These are phyloP conservation scores for Cerrena zonata DNA, from an alignment of 1,284 basidiomycete genomes.

Conservation along the genomic window DNA sequence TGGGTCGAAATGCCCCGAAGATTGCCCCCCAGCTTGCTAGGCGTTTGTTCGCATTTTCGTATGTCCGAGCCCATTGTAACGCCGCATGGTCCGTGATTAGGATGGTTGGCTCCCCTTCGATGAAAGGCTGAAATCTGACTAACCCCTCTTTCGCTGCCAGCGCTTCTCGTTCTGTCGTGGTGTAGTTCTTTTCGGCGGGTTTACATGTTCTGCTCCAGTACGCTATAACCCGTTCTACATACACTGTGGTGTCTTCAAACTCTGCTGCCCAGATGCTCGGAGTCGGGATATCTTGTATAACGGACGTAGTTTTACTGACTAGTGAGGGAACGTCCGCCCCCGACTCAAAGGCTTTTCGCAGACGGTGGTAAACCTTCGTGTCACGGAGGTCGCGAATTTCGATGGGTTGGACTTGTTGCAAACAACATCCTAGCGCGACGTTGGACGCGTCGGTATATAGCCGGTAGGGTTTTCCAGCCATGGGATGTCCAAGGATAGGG, in stretches of 20 bases:
- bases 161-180: constrained; percentile 26
- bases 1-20: constrained; percentile 26
- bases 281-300: constrained; percentile 12
- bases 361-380: constrained; percentile 28
- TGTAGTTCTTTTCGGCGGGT: constrained; percentile 22
- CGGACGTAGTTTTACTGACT: constrained; percentile 14
- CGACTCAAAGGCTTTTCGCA: constrained; percentile 15
- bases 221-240: constrained; percentile 26
- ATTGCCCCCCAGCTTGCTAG: constrained; percentile 24
- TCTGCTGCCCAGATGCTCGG: constrained; percentile 15
- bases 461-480: constrained; percentile 19
- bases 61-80: constrained; percentile 27
- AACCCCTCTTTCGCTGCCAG: constrained; percentile 26
- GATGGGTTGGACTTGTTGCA: constrained; percentile 32
- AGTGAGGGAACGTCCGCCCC: constrained; percentile 17
- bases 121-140: constrained; percentile 24
- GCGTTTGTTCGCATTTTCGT: constrained; percentile 26
- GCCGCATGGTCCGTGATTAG: constrained; percentile 30
- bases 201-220: constrained; percentile 28
- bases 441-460: constrained; percentile 30
- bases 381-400: constrained; percentile 30
- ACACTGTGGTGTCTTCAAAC: constrained; percentile 24
- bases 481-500: constrained; percentile 18
- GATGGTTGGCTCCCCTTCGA: constrained; percentile 25
- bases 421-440: constrained; percentile 21